Percentiles rank a stretch among this genome's conserved stretches.
These are phyloP conservation scores for Scutellaria minor DNA, from an alignment of 257 asterid genomes.

Conservation along the genomic window DNA sequence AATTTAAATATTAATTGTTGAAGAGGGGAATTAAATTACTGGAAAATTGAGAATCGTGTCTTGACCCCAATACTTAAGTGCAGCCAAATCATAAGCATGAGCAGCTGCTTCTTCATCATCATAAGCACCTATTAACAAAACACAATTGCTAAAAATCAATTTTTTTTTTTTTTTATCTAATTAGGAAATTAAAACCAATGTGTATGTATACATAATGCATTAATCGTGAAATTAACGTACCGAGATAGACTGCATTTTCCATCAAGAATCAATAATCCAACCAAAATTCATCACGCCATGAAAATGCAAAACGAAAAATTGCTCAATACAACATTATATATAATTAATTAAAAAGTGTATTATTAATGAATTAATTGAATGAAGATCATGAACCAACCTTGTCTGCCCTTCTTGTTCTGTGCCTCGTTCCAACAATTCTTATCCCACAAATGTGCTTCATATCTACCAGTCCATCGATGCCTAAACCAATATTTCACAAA, in stretches of 20 bases:
- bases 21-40: slow-evolving; percentile 41
- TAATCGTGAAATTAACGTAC: slow-evolving; percentile 43
- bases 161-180: neutral
- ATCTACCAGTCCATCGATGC: slow-evolving; percentile 95
- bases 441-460: slow-evolving; percentile 95
- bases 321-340: neutral
- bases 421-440: slow-evolving; percentile 91
- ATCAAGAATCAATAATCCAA: slow-evolving; percentile 30
- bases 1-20: neutral
- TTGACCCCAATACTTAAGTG: slow-evolving; percentile 86
- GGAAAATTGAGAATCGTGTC: slow-evolving; percentile 86
- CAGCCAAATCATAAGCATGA: slow-evolving; percentile 88
- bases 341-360: neutral
- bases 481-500: slow-evolving; percentile 35
- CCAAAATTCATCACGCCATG: slow-evolving; percentile 24
- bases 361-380: neutral
- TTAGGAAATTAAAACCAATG: neutral
- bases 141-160: neutral
- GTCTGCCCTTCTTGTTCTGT: slow-evolving; percentile 95
- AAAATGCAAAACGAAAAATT: neutral
- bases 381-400: slow-evolving; percentile 48
- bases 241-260: slow-evolving; percentile 74
- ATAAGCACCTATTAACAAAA: slow-evolving; percentile 63
- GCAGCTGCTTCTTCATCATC: slow-evolving; percentile 88
- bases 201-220: neutral